Base-by-base conservation (phyloP, 129 eudicot species). In the Flaveria ramosissima region DNA sequence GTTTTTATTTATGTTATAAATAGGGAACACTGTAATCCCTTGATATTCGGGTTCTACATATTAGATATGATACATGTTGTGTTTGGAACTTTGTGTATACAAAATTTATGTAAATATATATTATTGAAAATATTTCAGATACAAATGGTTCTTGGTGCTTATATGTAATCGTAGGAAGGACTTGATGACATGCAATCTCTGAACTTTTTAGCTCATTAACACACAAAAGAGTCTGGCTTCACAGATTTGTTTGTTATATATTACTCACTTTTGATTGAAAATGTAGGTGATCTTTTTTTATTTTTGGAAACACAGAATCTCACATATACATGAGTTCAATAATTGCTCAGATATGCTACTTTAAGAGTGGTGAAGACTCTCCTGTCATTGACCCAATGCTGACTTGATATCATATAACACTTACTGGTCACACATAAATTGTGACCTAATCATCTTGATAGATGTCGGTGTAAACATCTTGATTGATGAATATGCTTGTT, bases 131-230 rank as follows among this genome's bases (percentile, higher is more conserved):
- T 19, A 9, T 12, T 23, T 60, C 36, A 23, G 66, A 60, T 60
- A 60, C 17, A 60, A 23, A 60, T 60, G 41, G 24, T 60, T 60
- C 66, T 60, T 60, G 66, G 41, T 60, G 9, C 50, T 45, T 60
- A 23, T 60, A 24, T 56, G 26, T 19, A 24, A 53, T 53, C 6
- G 0, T 45, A 45, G 50, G 50, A 45, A 45, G 50, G 50, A 45
- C 50, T 45, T 45, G 50, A 0, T 45, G 50, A 11, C 16, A 47
- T 53, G 60, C 60, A 53, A 53, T 53, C 12, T 53, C 10, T 7
- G 23, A 53, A 16, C 7, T n/a, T 47, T 7, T 6, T 16, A 53
- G 60, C 60, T 53, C 60, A 17, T 16, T 17, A 53, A 5, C 60
- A 53, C 23, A 53, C 23, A 53, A 52, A 13, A n/a, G 23, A 6